These are phyloP conservation scores for Ceratocystis destructans DNA, from an alignment of 2,329 filamentous ascomycete genomes.

Conservation along the genomic window DNA sequence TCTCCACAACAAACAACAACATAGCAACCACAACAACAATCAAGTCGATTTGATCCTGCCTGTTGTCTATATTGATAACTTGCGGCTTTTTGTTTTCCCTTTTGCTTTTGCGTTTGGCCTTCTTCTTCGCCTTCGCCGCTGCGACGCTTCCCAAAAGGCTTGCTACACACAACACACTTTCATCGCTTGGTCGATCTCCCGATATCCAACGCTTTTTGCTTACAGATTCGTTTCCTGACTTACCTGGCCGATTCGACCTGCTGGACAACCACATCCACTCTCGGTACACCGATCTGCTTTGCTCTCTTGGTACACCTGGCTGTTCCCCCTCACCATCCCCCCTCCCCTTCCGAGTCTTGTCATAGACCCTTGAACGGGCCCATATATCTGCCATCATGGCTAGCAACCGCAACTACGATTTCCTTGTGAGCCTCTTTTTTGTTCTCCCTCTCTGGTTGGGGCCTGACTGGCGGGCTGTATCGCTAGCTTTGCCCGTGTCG, in stretches of 20 bases:
- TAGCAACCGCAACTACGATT: constrained; percentile 97
- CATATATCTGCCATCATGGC: constrained; percentile 49
- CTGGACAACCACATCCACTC: not conserved
- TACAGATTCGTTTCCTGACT: not conserved
- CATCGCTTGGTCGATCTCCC: too few species aligned
- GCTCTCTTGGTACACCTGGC: not conserved
- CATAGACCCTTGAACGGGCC: not conserved
- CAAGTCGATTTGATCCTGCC: too few species aligned
- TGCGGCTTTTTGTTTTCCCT: too few species aligned
- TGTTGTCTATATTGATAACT: too few species aligned
- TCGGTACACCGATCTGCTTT: not conserved
- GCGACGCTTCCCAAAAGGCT: not conserved
- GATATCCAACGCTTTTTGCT: too few species aligned
- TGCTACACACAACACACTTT: too few species aligned
- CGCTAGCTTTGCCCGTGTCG: not conserved
- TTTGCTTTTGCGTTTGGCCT: too few species aligned
- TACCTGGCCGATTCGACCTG: not conserved
- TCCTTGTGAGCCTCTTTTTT: constrained; percentile 51
- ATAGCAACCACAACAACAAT: too few species aligned
- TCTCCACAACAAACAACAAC: too few species aligned
- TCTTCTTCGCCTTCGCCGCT: too few species aligned
- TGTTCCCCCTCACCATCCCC: not conserved
- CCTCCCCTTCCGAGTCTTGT: not conserved
- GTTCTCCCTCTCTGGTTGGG: constrained; percentile 14
- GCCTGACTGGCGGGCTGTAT: not conserved